Conservation (phyloP, 1,139 yeast genomes). For the Meyerozyma sp. region DNA sequence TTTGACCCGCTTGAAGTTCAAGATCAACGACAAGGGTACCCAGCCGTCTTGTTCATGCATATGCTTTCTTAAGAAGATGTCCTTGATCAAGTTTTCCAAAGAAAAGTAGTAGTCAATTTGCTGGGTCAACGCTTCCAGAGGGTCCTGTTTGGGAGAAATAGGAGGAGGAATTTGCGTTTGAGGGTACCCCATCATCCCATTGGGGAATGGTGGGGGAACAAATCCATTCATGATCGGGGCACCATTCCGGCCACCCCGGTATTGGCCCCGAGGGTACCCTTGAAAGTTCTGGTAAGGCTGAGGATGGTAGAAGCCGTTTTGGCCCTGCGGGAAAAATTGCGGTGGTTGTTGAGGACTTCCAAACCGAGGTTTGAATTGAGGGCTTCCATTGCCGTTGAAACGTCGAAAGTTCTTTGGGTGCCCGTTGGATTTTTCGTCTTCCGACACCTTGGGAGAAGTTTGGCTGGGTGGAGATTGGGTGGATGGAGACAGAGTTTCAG, state of each 20-base stretch:
- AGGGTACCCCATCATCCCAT: conserved; percentile 8
- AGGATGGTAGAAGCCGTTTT: conserved; percentile 21
- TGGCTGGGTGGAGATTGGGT: not conserved
- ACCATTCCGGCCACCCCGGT: conserved; percentile 16
- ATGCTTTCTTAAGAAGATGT: conserved; percentile 68
- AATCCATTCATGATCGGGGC: conserved; percentile 7
- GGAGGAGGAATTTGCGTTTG: conserved; percentile 41
- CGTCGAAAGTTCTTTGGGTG: conserved; percentile 16
- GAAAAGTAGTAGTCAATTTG: conserved; percentile 90
- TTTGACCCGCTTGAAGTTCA: conserved; percentile 70
- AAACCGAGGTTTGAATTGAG: conserved; percentile 15
- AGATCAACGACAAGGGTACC: conserved; percentile 57
- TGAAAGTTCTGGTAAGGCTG: conserved; percentile 21
- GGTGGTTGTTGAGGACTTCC: conserved; percentile 10
- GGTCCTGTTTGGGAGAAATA: conserved; percentile 45
- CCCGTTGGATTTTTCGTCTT: conserved; percentile 7
- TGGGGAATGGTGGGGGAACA: conserved; percentile 6
- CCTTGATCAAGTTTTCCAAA: conserved; percentile 79
- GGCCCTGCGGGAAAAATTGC: conserved; percentile 8
- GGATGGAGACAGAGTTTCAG: not conserved
- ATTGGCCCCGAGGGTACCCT: conserved; percentile 19
- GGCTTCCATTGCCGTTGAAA: conserved; percentile 10
- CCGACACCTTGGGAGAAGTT: conserved; percentile 1
- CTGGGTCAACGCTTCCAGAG: conserved; percentile 44
- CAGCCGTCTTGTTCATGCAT: conserved; percentile 71